These are phyloP conservation scores for Pholiota conissans DNA, from an alignment of 768 basidiomycete species.

Conservation along the genomic window DNA sequence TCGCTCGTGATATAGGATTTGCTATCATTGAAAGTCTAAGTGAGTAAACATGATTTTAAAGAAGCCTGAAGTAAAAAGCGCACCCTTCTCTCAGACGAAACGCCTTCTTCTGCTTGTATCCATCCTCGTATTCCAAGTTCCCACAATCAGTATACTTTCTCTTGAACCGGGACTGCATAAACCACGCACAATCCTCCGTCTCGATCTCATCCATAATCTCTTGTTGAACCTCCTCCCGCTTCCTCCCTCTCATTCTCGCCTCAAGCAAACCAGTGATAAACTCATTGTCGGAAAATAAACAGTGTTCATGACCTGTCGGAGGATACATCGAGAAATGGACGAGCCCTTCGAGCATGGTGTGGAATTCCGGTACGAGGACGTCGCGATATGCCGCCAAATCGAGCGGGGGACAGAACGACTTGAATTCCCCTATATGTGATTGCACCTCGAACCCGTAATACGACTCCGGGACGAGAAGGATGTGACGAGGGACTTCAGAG, in stretches of 20 bases:
- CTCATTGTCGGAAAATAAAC: neutral
- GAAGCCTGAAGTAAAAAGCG: too few relatives aligned
- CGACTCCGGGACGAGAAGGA: neutral
- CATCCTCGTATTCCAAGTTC: too few relatives aligned
- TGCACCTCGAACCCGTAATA: neutral
- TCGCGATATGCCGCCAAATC: neutral
- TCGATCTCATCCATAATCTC: neutral
- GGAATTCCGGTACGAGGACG: neutral
- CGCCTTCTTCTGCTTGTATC: too few relatives aligned
- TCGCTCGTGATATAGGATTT: too few relatives aligned
- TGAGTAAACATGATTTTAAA: too few relatives aligned
- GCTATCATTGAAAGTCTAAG: too few relatives aligned
- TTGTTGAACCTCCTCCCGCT: neutral
- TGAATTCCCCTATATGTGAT: neutral
- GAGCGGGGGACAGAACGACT: neutral
- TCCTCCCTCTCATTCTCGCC: neutral
- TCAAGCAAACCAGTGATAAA: neutral
- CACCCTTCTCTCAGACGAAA: too few relatives aligned
- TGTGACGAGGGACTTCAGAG: neutral
- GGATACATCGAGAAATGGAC: neutral
- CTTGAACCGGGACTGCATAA: too few relatives aligned
- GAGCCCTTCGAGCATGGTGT: neutral
- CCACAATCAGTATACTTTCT: too few relatives aligned
- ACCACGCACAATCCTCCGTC: neutral
- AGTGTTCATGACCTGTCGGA: neutral